Evolutionary conservation across 257 asterid species (phyloP), one percentile per base, ranked within the genome.

Genomic region (Hygrophila difformis): DNA sequence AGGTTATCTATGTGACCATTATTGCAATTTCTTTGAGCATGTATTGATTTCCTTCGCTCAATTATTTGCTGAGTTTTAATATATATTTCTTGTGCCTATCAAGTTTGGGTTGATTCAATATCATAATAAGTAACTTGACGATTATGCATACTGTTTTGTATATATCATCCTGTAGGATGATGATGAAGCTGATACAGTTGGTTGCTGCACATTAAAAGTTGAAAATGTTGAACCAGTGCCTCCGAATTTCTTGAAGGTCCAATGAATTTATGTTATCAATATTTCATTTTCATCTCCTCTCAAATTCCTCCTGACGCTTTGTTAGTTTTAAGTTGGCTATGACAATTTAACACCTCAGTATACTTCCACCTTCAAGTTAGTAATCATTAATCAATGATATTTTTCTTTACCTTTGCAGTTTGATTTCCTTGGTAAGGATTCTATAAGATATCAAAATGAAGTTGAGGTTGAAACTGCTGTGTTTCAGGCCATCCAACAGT

Each of bases 361-460:
- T 21, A 17, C 22, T 39, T 15, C 12, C 50, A 46, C 44, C 18
- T 62, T 36, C 15, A 51, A 24, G 21, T 38, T n/a, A 31, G 39
- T 48, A 44, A 62, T 10, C 26, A 36, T n/a, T n/a, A n/a, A n/a
- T n/a, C n/a, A n/a, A 62, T 52, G 51, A 28, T 43, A 10, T 50
- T 56, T 26, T 26, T 26, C 4, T 51, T 45, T 50, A 34, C 55
- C 41, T 63, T 55, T 73, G 49, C 93, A 91, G 96, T 86, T 91
- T 72, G 99, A 91, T 74, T 91, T 91, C 76, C 93, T 86, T 9
- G 99, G 99, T 86, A 91, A 91, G 78, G 96, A 91, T 81, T 91
- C 99, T 54, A 86, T 91, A 68, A 69, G 86, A 62, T 91, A 91
- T 66, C 81, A 75, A 56, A 86, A 86, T 17, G 82, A 72, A 60